These are phyloP conservation scores for Eimeria maxima DNA, from an alignment of 169 alveolate genomes.

Conservation along the genomic window DNA sequence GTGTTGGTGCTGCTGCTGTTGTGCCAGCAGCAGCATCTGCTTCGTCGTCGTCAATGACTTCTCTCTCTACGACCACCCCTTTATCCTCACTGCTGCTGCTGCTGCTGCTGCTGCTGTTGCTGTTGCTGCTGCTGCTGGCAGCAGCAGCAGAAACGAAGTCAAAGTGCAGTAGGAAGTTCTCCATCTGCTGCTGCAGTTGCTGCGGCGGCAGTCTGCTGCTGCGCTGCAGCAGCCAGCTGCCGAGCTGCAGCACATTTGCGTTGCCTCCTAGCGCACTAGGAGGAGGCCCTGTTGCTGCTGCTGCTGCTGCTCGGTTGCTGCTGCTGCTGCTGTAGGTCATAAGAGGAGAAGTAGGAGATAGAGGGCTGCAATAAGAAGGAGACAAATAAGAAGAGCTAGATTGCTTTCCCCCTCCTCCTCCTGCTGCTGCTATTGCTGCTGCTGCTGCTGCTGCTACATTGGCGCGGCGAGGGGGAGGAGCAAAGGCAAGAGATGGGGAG, in stretches of 20 bases:
- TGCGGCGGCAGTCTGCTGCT: no score
- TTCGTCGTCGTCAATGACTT: neutral
- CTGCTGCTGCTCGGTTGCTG: slow-evolving; percentile 39
- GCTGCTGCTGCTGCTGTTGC: neutral
- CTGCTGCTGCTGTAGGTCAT: slow-evolving; percentile 51
- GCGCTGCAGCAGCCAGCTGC: slow-evolving; percentile 13
- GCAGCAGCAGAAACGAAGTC: slow-evolving; percentile 57
- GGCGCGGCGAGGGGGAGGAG: neutral
- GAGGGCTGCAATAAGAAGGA: no score
- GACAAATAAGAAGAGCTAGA: neutral
- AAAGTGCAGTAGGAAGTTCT: slow-evolving; percentile 26
- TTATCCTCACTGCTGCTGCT: neutral
- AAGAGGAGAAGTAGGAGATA: neutral
- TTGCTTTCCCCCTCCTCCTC: neutral
- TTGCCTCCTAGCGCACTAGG: slow-evolving; percentile 7
- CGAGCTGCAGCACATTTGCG: slow-evolving; percentile 24
- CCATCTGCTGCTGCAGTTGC: neutral
- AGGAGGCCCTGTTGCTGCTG: slow-evolving; percentile 27
- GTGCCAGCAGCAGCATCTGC: neutral
- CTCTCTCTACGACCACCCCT: neutral
- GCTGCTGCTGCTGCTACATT: slow-evolving; percentile 19
- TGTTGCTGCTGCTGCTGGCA: no score
- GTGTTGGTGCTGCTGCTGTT: no score
- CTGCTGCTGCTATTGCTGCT: slow-evolving; percentile 31
- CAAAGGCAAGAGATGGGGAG: neutral